A percentile compares a stretch with the other conserved stretches of the same genome.
Conservation (phyloP, 208 protist species). For the Leishmania martiniquensis region DNA sequence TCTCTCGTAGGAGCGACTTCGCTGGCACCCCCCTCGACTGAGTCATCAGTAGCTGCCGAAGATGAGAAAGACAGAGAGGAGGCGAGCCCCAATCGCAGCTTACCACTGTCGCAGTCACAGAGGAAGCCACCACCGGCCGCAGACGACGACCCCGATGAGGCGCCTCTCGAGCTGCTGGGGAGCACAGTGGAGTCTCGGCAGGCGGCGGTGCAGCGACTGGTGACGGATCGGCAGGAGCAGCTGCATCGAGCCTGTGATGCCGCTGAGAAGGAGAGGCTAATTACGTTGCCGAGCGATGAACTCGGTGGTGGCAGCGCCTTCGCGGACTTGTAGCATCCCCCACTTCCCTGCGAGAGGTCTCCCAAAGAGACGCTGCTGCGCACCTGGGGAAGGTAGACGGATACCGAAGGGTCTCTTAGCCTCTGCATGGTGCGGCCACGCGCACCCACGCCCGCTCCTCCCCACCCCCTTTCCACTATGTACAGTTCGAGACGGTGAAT, state of each 20-base stretch:
- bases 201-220: constrained; percentile 29
- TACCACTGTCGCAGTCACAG: background rate
- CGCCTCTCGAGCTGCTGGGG: constrained; percentile 42
- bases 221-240: constrained; percentile 32
- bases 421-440: background rate
- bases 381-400: background rate
- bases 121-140: background rate
- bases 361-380: background rate
- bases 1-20: background rate
- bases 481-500: background rate
- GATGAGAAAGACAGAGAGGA: constrained; percentile 3
- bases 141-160: constrained; percentile 23
- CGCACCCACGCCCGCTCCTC: too few species aligned
- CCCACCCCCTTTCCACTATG: background rate
- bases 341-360: background rate
- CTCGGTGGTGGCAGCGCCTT: constrained; percentile 2
- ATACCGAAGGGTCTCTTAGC: background rate
- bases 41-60: background rate
- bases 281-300: background rate
- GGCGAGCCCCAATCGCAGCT: background rate
- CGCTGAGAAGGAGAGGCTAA: constrained; percentile 25
- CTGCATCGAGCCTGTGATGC: constrained; percentile 36
- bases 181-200: constrained; percentile 19
- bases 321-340: background rate
- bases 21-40: background rate